phyloP scores from a whole-genome alignment of 169 alveolate species.

The Cryptosporidium sp. region DNA sequence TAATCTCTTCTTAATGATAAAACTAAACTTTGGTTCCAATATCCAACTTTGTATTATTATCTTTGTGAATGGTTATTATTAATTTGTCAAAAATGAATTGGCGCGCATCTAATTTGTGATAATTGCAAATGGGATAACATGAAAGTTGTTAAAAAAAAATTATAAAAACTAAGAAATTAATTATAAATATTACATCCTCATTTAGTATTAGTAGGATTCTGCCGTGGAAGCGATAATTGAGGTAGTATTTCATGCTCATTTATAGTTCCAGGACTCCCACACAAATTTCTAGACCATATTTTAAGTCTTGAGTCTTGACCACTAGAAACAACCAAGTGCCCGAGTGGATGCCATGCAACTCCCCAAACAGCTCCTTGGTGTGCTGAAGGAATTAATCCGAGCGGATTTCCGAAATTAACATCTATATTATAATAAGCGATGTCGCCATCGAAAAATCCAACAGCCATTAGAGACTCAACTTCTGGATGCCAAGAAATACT shows the following conservation, averaged over 20 bases:
- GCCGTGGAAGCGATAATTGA: constrained; percentile 47
- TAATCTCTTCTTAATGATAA: not conserved
- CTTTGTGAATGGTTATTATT: not conserved
- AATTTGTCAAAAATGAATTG: not conserved
- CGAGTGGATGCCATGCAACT: constrained; percentile 89
- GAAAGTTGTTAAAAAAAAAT: not conserved
- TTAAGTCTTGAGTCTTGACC: constrained; percentile 83
- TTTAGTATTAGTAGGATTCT: not conserved
- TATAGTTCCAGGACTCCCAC: constrained; percentile 70
- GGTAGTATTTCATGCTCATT: constrained; percentile 73
- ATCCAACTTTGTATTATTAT: not conserved
- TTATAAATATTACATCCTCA: not conserved
- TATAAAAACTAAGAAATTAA: constrained; percentile 1
- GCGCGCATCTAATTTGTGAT: constrained; percentile 13
- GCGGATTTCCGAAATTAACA: constrained; percentile 38
- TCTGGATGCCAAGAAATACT: constrained; percentile 77
- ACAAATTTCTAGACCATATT: constrained; percentile 68
- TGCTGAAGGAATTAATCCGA: constrained; percentile 68
- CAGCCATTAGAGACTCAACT: constrained; percentile 67
- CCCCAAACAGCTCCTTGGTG: constrained; percentile 77
- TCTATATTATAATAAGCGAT: constrained; percentile 53
- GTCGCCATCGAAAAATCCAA: constrained; percentile 73
- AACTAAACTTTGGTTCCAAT: not conserved
- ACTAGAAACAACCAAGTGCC: constrained; percentile 89
- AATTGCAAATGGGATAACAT: not conserved